A percentile compares a stretch with the other conserved stretches of the same genome.
Conservation (phyloP, 164 flowering plant genomes). For the Euptelea pleiosperma region DNA sequence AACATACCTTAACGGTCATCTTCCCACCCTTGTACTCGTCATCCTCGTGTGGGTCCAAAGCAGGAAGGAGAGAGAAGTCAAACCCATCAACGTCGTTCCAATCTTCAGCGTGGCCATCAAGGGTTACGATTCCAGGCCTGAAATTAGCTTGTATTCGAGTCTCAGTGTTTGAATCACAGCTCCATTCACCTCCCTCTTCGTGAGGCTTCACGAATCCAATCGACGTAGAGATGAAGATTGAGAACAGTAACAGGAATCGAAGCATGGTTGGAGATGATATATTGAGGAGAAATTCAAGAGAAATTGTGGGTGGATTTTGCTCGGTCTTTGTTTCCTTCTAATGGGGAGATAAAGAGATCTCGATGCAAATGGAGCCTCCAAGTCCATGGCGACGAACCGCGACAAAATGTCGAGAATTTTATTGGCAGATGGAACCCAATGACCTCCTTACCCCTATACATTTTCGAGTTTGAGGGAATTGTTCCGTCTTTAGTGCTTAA, state of each 20-base stretch:
- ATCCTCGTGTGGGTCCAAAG: conserved; percentile 85
- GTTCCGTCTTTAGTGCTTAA: too few species aligned
- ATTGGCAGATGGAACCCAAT: too few species aligned
- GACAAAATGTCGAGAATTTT: too few species aligned
- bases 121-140: conserved; percentile 64
- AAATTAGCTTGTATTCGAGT: conserved; percentile 52
- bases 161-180: conserved; percentile 61
- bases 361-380: too few species aligned
- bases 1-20: conserved; percentile 71
- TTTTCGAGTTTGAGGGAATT: too few species aligned
- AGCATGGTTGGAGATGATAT: too few species aligned
- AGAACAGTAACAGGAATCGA: conserved; percentile 18
- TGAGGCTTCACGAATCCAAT: conserved; percentile 46
- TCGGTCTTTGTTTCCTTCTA: too few species aligned
- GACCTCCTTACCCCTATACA: too few species aligned
- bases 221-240: conserved; percentile 8
- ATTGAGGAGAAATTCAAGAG: too few species aligned
- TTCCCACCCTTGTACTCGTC: conserved; percentile 67
- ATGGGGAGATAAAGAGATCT: too few species aligned
- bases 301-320: too few species aligned
- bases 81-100: conserved; percentile 76
- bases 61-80: conserved; percentile 82
- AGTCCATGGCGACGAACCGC: too few species aligned
- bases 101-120: conserved; percentile 84
- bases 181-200: conserved; percentile 72